Evolutionary conservation across 805 yeast genomes (phyloP), one percentile per base, ranked within the genome.

Genomic region (Metschnikowia bowlesiae): DNA sequence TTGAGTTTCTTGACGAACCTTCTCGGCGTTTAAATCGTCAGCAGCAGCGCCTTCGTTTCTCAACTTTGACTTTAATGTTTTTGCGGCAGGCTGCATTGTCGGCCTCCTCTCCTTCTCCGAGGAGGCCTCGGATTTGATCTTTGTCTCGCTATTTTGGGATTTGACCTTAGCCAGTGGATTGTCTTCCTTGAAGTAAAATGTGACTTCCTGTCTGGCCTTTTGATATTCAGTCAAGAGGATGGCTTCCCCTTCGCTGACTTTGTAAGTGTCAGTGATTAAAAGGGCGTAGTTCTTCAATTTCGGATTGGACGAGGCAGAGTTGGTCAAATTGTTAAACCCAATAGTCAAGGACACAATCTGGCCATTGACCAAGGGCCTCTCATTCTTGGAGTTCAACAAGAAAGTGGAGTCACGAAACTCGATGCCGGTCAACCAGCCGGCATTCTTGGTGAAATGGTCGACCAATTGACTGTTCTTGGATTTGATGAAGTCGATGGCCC

Each of bases 371-470:
- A 92, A 70, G 22, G 65, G 69, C 57, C 92, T 76, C 37, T 84
- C 87, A 65, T 82, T 86, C 61, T 87, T 90, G 28, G 80, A 76
- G 62, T 86, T 87, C 48, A 92, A 71, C 14, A 89, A 75, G 55
- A 87, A 81, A 2, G 84, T 72, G 0, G 91, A 77, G 66, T 90
- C 97, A 68, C 96, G 80, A 62, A 88, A 89, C 62, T 89, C 97
- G 53, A 92, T 78, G 52, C 98, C 98, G 50, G 88, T 84, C 50
- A 88, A 74, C 80, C 94, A 88, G 47, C 98, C 98, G 55, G 85
- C 79, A 61, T 88, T 88, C 62, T 87, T 87, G 44, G 90, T 77
- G 57, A 90, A 85, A 59, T 80, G 73, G 28, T 71, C 62, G 34
- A 75, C 82, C 59, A 92, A 71, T 18, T 83, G 88, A 2, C 95